Evolutionary conservation across 306 rosid species (phyloP), one percentile per base, ranked within the genome.

Genomic region (Vigna nakashimae): DNA sequence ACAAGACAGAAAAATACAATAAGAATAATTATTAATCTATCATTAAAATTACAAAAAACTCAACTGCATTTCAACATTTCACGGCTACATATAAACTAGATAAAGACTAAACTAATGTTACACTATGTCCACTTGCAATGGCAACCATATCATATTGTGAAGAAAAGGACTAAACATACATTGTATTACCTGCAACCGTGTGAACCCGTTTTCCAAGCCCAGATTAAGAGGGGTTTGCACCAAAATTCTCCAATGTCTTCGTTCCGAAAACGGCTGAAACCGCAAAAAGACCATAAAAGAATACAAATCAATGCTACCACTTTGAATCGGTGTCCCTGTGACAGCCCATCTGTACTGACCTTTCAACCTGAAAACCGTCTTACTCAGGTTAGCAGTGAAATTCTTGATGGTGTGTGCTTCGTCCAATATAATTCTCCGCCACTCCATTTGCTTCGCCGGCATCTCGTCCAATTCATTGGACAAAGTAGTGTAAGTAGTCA

Each of bases 381-480:
- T 71, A 66, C 86, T 91, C 71, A 85, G 95, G 53, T 38, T 58
- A 30, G 98, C 86, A 75, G 74, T 83, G 46, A 65, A 80, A 79
- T 91, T 89, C 86, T 91, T 91, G 18, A 93, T 91, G 10, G 82
- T 57, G 71, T 93, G 97, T 2, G 98, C 98, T 81, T 93, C 98
- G 74, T 93, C 97, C 85, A 93, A 71, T 42, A 93, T 84, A 34
- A 93, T 84, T 13, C 98, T 81, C 93, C 93, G 80, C 98, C 98
- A 93, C 45, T 76, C 77, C 51, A 93, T 40, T 26, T 66, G 71
- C 76, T 86, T 84, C 26, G 82, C 77, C 4, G 95, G 86, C 45
- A 90, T 69, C 1, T 43, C 53, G 1, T 55, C 71, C 18, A 12
- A 9, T 65, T 93, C 98, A 22, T 38, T 11, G 0, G 86, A 82